Evolutionary conservation across 306 rosid species (phyloP).

Genomic region (Trichosanthes truncata): DNA sequence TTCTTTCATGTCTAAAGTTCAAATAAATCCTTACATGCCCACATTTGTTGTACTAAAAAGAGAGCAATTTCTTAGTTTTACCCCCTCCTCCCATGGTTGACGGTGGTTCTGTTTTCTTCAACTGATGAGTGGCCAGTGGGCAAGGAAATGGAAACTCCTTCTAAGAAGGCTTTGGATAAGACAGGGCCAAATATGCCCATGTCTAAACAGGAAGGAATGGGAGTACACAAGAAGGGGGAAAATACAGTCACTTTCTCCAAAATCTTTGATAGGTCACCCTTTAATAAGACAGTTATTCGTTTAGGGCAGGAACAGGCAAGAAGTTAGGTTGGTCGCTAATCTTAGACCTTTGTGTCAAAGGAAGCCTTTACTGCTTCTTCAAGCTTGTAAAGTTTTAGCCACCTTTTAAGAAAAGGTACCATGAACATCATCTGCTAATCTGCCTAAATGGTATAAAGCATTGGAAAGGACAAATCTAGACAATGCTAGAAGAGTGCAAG

Average conservation of each 20-base stretch:
- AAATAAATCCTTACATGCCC: not conserved
- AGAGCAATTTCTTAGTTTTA: not conserved
- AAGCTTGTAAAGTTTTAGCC: not conserved
- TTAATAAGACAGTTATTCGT: not conserved
- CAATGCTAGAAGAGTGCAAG: not conserved
- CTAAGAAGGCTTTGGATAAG: not conserved
- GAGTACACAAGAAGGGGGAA: not conserved
- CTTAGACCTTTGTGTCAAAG: not conserved
- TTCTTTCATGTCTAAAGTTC: not conserved
- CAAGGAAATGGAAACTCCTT: not conserved
- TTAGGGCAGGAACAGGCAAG: not conserved
- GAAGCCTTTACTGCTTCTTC: not conserved
- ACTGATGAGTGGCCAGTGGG: not conserved
- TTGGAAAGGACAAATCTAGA: not conserved
- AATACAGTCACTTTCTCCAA: not conserved
- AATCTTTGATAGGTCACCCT: not conserved
- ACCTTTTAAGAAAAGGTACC: not conserved
- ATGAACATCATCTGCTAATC: not conserved
- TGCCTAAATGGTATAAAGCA: not conserved
- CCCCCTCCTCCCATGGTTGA: not conserved
- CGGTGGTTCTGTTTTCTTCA: not conserved
- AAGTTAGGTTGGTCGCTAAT: not conserved
- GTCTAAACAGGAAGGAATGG: not conserved
- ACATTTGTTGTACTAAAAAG: not conserved
- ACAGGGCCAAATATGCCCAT: not conserved